Evolutionary conservation across 768 basidiomycete genomes (phyloP), one percentile per base, ranked within the genome.

Genomic region (Phaeotremella fagi): DNA sequence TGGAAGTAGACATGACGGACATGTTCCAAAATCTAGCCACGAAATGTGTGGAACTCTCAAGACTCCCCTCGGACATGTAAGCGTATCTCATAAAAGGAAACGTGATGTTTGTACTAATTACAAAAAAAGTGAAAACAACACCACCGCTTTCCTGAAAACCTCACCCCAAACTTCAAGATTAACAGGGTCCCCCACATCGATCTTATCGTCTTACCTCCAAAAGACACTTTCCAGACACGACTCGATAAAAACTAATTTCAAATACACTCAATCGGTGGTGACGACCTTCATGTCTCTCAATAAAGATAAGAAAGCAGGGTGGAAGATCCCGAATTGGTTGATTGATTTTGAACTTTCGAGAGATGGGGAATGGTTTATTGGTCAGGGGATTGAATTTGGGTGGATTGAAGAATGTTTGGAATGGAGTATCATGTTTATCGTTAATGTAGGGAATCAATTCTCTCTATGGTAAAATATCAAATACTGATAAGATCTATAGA

Each of bases 201-300:
- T 87, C 57, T 90, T 85, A 3, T 91, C 91, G 88, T 81, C 86
- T 66, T 90, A 90, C 72, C 80, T 99, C 41, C 86, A 89, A 59
- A 80, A 83, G 60, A 81, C 85, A 18, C 78, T 97, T 56, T 82
- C 85, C 52, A 82, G 85, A 44, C 82, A 95, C 63, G 94, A 99
- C 68, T 78, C 78, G 11, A 64, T 77, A 18, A 80, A 82, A 47
- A 87, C 82, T 14, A 84, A 89, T 68, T 84, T 80, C 75, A 80
- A 79, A 52, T 94, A 95, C 71, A 81, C 81, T 44, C 87, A 88
- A 65, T 81, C 82, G 22, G 81, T 83, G 14, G 77, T 91, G 44
- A 87, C 92, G 70, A 85, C 83, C 6, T 82, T 92, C 18, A 75
- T 92, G 58, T 82, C 81, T 28, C 74, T 81, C 50, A 86, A 88